Base-by-base conservation (phyloP, 2,329 filamentous ascomycete genomes). In the Leptographium flavum region DNA sequence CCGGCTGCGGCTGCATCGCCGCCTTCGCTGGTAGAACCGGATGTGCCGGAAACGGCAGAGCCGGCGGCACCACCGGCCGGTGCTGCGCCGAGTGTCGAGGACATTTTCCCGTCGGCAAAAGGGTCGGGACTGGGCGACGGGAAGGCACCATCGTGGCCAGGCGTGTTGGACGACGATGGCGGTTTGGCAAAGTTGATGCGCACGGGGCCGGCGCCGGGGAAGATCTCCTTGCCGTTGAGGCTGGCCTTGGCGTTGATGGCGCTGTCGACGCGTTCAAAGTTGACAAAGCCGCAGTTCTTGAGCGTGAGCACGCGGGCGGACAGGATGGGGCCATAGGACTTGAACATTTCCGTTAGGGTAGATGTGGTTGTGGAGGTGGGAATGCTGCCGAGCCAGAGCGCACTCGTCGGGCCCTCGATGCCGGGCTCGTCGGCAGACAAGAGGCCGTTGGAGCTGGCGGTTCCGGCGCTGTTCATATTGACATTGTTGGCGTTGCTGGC, bases 211-310 rank as follows among this genome's bases (percentile, higher is more conserved):
- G 88, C 88, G 45, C 92, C 92, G 9, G 92, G 92, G 68, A 98
- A 98, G 49, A 98, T 95, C 62, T 98, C 92, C 63, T 94, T 95
- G 56, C 87, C 87, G 57, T 96, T 96, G 64, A 94, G 80, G 58
- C 81, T 74, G 14, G 79, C 79, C 61, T 90, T 93, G 15, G 92
- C 92, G 49, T 86, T 80, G 33, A 95, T 81, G 46, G 92, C 92
- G 59, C 87, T 94, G 52, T 96, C 88, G 27, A 92, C 67, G 48
- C 78, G 81, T 63, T 96, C 87, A 57, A 94, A 98, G 63, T 98
- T 98, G 59, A 98, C 90, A 55, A 98, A 98, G 3, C 90, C 92
- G 60, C 92, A 98, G 64, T 94, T 96, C 72, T 98, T 98, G 69
- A 98, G 87, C 1, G 92, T 96, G 50, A 98, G 71, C 5, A 98